Conservation (phyloP, 495 filamentous ascomycete species). For the Lindgomyces ingoldianus region DNA sequence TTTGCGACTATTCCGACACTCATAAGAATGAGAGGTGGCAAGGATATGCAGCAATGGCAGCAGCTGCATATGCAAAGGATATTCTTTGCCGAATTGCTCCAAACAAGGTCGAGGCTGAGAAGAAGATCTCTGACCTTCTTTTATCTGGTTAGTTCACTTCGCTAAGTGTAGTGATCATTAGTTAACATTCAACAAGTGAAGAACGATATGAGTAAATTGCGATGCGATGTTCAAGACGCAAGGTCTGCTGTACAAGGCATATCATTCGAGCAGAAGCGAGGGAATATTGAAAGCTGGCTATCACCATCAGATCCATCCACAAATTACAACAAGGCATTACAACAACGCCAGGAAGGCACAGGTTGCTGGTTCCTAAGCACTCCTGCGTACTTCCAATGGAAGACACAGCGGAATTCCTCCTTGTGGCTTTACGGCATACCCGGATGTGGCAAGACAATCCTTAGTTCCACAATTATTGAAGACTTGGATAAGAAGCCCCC, state of each 20-base stretch:
- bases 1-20: conserved; percentile 5
- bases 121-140: no score
- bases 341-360: not conserved
- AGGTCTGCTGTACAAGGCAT: no score
- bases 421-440: not conserved
- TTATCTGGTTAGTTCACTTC: conserved; percentile 4
- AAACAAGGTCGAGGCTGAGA: not conserved
- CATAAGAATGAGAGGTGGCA: conserved; percentile 5
- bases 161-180: no score
- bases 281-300: no score
- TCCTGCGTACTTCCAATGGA: not conserved
- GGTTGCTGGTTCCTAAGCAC: not conserved
- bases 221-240: no score
- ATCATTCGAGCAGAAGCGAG: no score
- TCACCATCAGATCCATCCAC: not conserved
- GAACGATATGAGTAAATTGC: no score
- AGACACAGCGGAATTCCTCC: not conserved
- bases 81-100: not conserved
- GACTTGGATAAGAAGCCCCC: not conserved
- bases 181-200: no score
- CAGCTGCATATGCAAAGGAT: conserved; percentile 9
- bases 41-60: no score
- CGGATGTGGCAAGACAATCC: not conserved
- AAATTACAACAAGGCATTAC: not conserved
- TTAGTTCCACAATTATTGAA: not conserved